These are phyloP conservation scores for Mycosphaerella arachidis DNA, from an alignment of 2,329 filamentous ascomycete species.

Conservation along the genomic window DNA sequence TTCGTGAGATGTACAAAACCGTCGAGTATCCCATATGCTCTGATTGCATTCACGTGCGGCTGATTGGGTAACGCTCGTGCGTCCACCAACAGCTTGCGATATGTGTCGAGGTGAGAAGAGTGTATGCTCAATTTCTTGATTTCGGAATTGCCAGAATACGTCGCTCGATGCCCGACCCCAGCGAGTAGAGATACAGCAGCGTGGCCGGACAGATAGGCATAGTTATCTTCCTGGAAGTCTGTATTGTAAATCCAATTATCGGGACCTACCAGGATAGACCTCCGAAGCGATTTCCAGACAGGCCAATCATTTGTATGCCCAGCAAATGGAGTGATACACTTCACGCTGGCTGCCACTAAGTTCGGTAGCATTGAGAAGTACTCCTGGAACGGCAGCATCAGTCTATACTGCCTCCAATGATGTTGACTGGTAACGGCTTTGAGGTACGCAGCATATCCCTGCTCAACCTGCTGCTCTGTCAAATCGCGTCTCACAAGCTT, in stretches of 20 bases:
- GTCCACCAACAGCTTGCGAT: no score
- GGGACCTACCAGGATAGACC: conserved; percentile 15
- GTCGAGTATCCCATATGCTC: conserved; percentile 6
- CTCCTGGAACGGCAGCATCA: conserved; percentile 15
- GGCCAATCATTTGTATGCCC: conserved; percentile 13
- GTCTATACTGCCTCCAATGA: conserved; percentile 17
- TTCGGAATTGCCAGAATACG: no score
- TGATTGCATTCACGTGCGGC: neutral
- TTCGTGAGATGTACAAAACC: conserved; percentile 11
- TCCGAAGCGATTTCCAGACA: conserved; percentile 17
- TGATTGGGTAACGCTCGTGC: neutral
- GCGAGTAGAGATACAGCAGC: conserved; percentile 17
- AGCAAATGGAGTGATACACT: conserved; percentile 11
- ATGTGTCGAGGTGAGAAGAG: conserved; percentile 41
- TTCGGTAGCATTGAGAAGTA: conserved; percentile 21
- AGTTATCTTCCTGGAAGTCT: conserved; percentile 4
- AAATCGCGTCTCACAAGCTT: conserved; percentile 15
- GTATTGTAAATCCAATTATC: conserved; percentile 20
- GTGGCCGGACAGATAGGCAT: conserved; percentile 10
- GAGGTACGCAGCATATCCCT: conserved; percentile 10
- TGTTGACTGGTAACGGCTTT: neutral
- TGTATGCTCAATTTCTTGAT: conserved; percentile 28
- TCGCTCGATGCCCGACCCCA: conserved; percentile 10
- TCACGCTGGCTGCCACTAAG: conserved; percentile 14
- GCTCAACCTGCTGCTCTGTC: conserved; percentile 12